A percentile compares a stretch with the other conserved stretches of the same genome.
These are phyloP conservation scores for Vaucheria bursata DNA, from an alignment of 352 stramenopile genomes.

Conservation along the genomic window DNA sequence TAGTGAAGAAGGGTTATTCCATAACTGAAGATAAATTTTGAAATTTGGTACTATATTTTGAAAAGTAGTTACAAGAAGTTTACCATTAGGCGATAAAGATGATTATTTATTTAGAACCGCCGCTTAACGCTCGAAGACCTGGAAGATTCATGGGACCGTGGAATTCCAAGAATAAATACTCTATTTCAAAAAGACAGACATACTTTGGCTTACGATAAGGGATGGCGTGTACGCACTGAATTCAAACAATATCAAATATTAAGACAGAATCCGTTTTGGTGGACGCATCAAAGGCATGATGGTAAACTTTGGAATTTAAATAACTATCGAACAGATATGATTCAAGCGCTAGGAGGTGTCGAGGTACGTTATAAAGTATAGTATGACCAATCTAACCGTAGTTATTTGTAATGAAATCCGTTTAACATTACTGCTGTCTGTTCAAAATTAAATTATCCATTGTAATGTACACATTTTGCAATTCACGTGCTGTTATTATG, in stretches of 20 bases:
- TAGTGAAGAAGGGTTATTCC: too few species aligned
- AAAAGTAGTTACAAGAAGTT: not conserved
- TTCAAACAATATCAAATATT: slow-evolving; percentile 98
- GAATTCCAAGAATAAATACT: slow-evolving; percentile 92
- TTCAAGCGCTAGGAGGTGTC: slow-evolving; percentile 62
- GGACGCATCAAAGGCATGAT: slow-evolving; percentile 96
- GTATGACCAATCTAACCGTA: too few species aligned
- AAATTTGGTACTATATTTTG: too few species aligned
- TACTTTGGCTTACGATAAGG: slow-evolving; percentile 99
- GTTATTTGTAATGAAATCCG: too few species aligned
- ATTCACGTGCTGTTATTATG: too few species aligned
- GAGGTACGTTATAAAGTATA: not conserved
- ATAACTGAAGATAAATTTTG: too few species aligned
- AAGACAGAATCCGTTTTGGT: slow-evolving; percentile 98
- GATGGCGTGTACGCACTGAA: slow-evolving; percentile 93
- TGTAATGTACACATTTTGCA: too few species aligned
- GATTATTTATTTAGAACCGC: slow-evolving; percentile 73
- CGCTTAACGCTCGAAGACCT: slow-evolving; percentile 97
- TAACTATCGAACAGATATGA: slow-evolving; percentile 99
- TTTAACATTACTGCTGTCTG: not conserved
- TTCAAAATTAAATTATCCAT: not conserved
- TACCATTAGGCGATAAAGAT: not conserved
- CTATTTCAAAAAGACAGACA: slow-evolving; percentile 93
- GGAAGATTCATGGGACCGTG: slow-evolving; percentile 98
- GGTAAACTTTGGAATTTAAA: slow-evolving; percentile 99